These are phyloP conservation scores for Crithidia fasciculata DNA, from an alignment of 208 protist species.

Conservation along the genomic window DNA sequence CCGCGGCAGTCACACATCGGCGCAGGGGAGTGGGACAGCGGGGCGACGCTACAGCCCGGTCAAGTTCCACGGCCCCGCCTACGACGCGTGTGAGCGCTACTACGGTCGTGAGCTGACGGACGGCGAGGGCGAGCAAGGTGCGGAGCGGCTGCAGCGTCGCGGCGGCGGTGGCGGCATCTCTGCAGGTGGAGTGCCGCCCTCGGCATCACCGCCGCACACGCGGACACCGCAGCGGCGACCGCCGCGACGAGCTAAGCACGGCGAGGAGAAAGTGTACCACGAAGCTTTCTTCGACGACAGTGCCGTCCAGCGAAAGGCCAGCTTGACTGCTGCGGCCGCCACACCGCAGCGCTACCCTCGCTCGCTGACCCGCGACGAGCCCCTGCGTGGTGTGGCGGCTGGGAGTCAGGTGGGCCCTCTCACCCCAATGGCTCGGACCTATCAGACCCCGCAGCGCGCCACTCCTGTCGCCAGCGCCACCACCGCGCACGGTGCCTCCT, in stretches of 20 bases:
- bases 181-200: not conserved
- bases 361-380: conserved; percentile 25
- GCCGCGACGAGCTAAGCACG: not conserved
- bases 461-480: not conserved
- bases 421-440: not conserved
- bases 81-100: conserved; percentile 49
- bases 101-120: conserved; percentile 19
- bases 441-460: conserved; percentile 21
- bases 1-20: not conserved
- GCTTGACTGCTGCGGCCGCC: not conserved
- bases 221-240: conserved; percentile 6
- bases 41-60: conserved; percentile 43
- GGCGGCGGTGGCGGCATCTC: not conserved
- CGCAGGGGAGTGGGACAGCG: not conserved
- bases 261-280: not conserved
- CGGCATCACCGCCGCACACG: not conserved
- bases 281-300: not conserved
- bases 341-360: conserved; percentile 26
- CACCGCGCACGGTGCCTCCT: not conserved
- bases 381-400: not conserved
- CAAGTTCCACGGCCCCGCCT: conserved; percentile 33
- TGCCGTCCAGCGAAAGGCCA: not conserved
- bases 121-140: conserved; percentile 7
- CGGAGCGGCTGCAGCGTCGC: not conserved
- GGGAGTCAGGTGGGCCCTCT: not conserved